Percentiles rank a stretch among this genome's conserved stretches.
Conservation (phyloP, 2,329 filamentous ascomycete genomes). For the Chrysoporthe austroafricana region DNA sequence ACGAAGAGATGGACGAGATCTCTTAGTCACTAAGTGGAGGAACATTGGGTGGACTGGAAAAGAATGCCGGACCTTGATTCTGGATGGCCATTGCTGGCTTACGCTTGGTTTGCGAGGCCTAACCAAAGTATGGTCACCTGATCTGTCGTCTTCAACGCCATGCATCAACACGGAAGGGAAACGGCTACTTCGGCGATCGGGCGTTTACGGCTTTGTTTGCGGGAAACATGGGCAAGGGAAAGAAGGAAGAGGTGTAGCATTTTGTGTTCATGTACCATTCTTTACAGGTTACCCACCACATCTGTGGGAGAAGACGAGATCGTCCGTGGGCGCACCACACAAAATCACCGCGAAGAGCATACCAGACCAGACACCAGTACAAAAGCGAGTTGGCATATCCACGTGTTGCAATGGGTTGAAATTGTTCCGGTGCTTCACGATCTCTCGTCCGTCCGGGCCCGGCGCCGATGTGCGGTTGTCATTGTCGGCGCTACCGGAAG, state of each 20-base stretch:
- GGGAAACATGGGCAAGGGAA: conserved; percentile 12
- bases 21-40: neutral
- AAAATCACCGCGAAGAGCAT: conserved; percentile 8
- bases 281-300: conserved; percentile 5
- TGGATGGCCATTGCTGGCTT: neutral
- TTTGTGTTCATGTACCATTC: conserved; percentile 25
- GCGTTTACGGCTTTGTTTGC: conserved; percentile 19
- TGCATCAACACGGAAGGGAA: conserved; percentile 7
- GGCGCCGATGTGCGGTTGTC: no score
- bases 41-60: neutral
- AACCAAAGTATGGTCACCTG: neutral
- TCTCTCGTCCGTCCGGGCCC: no score
- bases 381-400: neutral
- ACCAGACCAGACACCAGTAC: neutral
- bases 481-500: no score
- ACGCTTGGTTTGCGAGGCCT: neutral
- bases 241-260: conserved; percentile 14
- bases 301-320: conserved; percentile 8
- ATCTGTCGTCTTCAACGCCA: conserved; percentile 12
- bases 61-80: neutral
- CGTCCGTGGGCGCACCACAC: neutral
- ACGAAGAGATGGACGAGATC: conserved; percentile 24
- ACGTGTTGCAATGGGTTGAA: neutral
- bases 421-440: no score
- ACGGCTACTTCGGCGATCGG: neutral